Evolutionary conservation across 1,139 yeast genomes (phyloP).

Genomic region (Suhomyces guaymorum): DNA sequence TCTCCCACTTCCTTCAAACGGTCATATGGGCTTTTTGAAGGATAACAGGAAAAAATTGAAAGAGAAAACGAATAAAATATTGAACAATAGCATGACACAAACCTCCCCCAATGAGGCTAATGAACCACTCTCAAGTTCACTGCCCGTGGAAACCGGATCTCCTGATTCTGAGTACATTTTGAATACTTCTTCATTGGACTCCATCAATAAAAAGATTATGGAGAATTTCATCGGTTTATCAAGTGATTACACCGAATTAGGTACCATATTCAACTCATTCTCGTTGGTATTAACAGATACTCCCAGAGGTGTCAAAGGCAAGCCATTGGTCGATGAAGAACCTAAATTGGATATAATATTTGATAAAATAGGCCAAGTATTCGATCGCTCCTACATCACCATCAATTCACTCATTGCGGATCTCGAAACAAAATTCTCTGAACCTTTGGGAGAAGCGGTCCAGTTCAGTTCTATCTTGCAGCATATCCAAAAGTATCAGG

Average conservation of each 20-base stretch:
- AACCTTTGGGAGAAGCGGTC: slow-evolving; percentile 81
- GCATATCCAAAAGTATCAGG: slow-evolving; percentile 67
- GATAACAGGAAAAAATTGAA: slow-evolving; percentile 33
- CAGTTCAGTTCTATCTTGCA: slow-evolving; percentile 71
- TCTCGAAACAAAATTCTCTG: slow-evolving; percentile 72
- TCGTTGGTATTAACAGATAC: slow-evolving; percentile 60
- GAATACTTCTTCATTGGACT: slow-evolving; percentile 55
- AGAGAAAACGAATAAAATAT: slow-evolving; percentile 28
- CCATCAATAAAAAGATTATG: slow-evolving; percentile 64
- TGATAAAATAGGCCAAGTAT: slow-evolving; percentile 78
- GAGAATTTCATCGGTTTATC: slow-evolving; percentile 64
- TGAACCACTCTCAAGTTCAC: too few species aligned
- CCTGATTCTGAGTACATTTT: slow-evolving; percentile 20
- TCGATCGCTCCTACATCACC: slow-evolving; percentile 69
- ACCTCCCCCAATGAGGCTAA: slow-evolving; percentile 2
- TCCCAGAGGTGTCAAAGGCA: slow-evolving; percentile 22
- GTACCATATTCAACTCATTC: slow-evolving; percentile 70
- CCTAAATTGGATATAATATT: slow-evolving; percentile 42
- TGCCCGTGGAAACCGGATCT: too few species aligned
- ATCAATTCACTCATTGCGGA: slow-evolving; percentile 68
- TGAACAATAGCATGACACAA: slow-evolving; percentile 13
- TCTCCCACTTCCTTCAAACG: slow-evolving; percentile 61
- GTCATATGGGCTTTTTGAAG: slow-evolving; percentile 37
- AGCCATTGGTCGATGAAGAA: slow-evolving; percentile 24
- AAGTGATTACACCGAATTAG: slow-evolving; percentile 66